A percentile compares a stretch with the other conserved stretches of the same genome.
These are phyloP conservation scores for Hirsutella thompsonii DNA, from an alignment of 2,329 filamentous ascomycete genomes.

Conservation along the genomic window DNA sequence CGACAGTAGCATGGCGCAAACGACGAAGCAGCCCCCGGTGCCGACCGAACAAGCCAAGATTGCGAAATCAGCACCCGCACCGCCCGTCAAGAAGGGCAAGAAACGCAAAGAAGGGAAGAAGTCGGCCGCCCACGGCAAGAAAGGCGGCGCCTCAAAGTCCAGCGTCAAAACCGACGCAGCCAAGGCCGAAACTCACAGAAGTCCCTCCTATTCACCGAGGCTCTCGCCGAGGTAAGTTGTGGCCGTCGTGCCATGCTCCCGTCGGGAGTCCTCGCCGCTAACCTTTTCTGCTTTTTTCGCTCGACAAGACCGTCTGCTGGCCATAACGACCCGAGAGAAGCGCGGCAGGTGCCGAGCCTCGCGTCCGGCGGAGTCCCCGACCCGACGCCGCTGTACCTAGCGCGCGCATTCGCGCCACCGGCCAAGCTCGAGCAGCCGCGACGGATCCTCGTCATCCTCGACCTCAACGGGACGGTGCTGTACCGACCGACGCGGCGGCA, in stretches of 20 bases:
- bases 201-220: neutral
- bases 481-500: conserved; percentile 45
- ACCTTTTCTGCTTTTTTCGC: too few relatives aligned
- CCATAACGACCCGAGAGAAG: neutral
- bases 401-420: conserved; percentile 32
- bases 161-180: neutral
- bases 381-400: conserved; percentile 48
- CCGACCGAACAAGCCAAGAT: neutral
- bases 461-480: conserved; percentile 87
- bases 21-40: neutral
- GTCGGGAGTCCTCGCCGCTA: too few relatives aligned
- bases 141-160: too few relatives aligned
- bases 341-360: conserved; percentile 15
- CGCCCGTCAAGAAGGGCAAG: neutral
- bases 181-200: neutral
- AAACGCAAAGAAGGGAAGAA: neutral
- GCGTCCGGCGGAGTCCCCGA: conserved; percentile 46
- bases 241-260: neutral
- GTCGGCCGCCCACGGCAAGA: too few relatives aligned
- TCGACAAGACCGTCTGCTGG: too few relatives aligned
- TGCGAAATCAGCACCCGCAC: neutral
- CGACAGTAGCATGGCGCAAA: neutral
- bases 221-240: neutral
- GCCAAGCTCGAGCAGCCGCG: conserved; percentile 31
- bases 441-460: conserved; percentile 69